Evolutionary conservation across 2,329 filamentous ascomycete genomes (phyloP).

Genomic region (Colletotrichum costaricense): DNA sequence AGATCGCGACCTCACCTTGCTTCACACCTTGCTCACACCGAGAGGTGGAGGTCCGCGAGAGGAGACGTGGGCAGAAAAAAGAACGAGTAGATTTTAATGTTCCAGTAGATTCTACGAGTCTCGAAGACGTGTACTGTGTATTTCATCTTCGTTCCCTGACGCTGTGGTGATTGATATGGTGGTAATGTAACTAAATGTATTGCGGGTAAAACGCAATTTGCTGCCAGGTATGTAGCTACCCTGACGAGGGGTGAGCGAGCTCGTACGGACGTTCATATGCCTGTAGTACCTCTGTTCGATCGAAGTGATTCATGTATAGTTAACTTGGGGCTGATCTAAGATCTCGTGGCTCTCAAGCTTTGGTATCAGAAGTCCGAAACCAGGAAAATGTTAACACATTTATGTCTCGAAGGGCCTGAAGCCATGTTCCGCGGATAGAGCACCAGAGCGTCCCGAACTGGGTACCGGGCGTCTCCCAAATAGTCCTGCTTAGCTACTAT

Average conservation of each 20-base stretch:
- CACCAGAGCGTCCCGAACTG: not conserved
- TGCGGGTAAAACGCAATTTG: not conserved
- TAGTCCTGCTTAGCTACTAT: not conserved
- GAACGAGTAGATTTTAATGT: not conserved
- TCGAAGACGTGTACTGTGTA: not conserved
- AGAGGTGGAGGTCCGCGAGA: not conserved
- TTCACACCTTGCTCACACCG: conserved; percentile 6
- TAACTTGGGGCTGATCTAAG: not conserved
- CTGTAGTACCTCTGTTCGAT: not conserved
- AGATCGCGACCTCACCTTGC: not conserved
- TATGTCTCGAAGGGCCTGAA: not conserved
- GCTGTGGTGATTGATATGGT: not conserved
- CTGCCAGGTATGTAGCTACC: not conserved
- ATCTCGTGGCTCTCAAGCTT: not conserved
- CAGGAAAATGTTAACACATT: not conserved
- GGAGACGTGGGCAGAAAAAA: not conserved
- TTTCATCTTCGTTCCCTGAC: not conserved
- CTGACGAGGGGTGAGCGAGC: not conserved
- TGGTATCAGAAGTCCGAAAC: not conserved
- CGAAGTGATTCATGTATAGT: not conserved
- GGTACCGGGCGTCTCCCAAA: too few species aligned
- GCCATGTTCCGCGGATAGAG: not conserved
- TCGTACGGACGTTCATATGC: not conserved
- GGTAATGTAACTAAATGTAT: not conserved
- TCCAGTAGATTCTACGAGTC: not conserved